These are phyloP conservation scores for Elsinoe perseae DNA, from an alignment of 2,329 filamentous ascomycete genomes.

Conservation along the genomic window DNA sequence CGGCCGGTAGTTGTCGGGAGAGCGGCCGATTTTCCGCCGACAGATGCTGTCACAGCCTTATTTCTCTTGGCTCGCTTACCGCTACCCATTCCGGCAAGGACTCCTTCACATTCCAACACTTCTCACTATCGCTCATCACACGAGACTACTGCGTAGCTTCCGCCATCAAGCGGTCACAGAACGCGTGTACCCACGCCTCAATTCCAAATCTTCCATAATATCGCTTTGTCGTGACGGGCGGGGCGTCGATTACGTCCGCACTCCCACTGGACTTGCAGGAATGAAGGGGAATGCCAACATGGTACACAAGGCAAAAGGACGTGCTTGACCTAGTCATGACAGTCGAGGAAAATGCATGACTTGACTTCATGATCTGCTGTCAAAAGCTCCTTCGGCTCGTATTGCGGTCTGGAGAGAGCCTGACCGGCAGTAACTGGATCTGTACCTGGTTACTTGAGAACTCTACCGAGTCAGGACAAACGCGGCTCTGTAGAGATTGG, in stretches of 20 bases:
- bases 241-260: not conserved
- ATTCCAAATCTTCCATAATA: not conserved
- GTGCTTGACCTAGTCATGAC: not conserved
- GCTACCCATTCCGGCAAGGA: not conserved
- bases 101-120: conserved; percentile 7
- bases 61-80: conserved; percentile 2
- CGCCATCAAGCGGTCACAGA: not conserved
- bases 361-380: not conserved
- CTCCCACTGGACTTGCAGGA: not conserved
- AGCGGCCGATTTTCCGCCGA: not conserved
- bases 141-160: not conserved
- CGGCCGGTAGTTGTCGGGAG: not conserved
- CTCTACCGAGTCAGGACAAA: conserved; percentile 1
- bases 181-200: not conserved
- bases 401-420: not conserved
- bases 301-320: not conserved
- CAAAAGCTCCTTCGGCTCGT: not conserved
- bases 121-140: not conserved
- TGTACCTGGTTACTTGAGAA: conserved; percentile 7
- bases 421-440: not conserved
- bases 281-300: conserved; percentile 1
- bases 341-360: not conserved
- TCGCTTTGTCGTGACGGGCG: not conserved
- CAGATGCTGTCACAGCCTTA: not conserved
- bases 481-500: not conserved